Base-by-base conservation (phyloP, 495 filamentous ascomycete genomes). In the Podospora comata region DNA sequence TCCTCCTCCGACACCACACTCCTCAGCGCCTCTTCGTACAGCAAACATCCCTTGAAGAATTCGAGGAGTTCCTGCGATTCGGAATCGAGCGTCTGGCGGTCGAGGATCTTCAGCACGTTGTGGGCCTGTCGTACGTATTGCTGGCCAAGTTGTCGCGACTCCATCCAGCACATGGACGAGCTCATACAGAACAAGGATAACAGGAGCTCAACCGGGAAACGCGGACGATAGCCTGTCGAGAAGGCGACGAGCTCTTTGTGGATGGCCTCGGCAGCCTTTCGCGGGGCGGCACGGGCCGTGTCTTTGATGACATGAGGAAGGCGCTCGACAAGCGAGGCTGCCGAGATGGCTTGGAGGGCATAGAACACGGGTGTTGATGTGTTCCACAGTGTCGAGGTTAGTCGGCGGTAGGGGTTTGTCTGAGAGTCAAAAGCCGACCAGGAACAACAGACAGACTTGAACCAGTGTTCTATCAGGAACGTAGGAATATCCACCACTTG, bases 1-100 rank as follows among this genome's bases (percentile, higher is more conserved):
- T 78, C 76, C 18, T 78, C 72, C 15, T 78, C 75, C 57, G 73
- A 77, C n/a, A 77, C 76, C 4, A 78, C 76, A 58, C 76, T 77
- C 11, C 75, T 70, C 9, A 78, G 75, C 73, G 77, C 77, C 57
- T 77, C 76, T 39, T 78, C 76, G 60, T 78, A 78, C 34, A 78
- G 68, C 0, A 78, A 71, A 16, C 76, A 78, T n/a, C 76, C 76
- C 4, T 74, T 75, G 60, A 78, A 78, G 66, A 78, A 78, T 1
- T 73, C 67, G 27, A 77, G 67, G 27, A 76, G 64, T 60, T 72
- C 67, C 30, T 67, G 69, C 2, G 71, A 65, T 56, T 73, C 67
- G 2, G 55, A 34, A 28, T 70, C 62, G 1, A 78, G 64, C 1
- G 15, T n/a, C 59, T 68, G 65, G 2, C 64, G 32, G 7, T 76